Evolutionary conservation across 2,329 filamentous ascomycete genomes (phyloP), one percentile per base, ranked within the genome.

Genomic region (Blastomyces percursus): DNA sequence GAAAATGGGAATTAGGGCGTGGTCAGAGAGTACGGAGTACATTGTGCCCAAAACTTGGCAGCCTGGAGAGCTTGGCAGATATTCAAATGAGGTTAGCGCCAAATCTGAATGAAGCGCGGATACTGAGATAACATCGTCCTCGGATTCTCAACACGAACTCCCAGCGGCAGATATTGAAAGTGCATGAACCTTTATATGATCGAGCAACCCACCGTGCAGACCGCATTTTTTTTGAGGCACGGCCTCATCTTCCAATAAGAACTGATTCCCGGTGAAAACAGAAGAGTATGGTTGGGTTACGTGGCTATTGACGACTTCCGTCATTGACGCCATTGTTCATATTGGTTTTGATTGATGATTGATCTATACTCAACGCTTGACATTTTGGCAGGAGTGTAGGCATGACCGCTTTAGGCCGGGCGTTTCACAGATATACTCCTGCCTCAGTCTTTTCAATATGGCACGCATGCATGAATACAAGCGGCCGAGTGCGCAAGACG

Each of bases 401-500:
- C 42, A 50, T 48, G 44, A 27, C 7, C 42, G 42, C 12, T 38
- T 60, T 48, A 4, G 3, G 40, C 30, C 16, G 6, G 59, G 30
- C 9, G 24, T 21, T 24, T 24, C 32, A 42, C 27, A 59, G 42
- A 59, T 32, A 42, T 48, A 32, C 2, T 16, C 54, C 35, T 12
- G 42, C 42, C 42, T 44, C 14, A 7, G 3, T 52, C 46, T 52
- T 19, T n/a, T 38, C 35, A n/a, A 46, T 56, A 77, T 77, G 75
- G 70, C 73, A 65, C 71, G 71, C 42, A 72, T 73, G 24, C 68
- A 71, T 63, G 73, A 75, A 30, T 77, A 77, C 62, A 63, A 71
- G 58, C 73, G 73, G 50, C 69, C 73, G 60, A 70, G 71, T 51
- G 68, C 70, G 30, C 62, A 70, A 59, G 73, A 74, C 61, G 70